Conservation (phyloP, 257 asterid species). For the Salvia hispanica region DNA sequence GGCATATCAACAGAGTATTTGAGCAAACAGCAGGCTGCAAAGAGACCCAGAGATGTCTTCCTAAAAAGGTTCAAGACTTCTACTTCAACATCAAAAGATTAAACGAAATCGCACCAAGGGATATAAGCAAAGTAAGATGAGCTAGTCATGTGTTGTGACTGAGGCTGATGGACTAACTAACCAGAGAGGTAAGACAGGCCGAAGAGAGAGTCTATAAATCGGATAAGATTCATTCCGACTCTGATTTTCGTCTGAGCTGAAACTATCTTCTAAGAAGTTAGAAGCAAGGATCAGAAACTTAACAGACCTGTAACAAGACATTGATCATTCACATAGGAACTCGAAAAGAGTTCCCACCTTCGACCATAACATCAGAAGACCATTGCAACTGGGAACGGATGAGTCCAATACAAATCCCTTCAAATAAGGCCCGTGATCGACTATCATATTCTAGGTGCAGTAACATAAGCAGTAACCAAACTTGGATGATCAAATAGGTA, state of each 20-base stretch:
- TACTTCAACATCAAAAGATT: background rate
- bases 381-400: background rate
- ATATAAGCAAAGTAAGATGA: background rate
- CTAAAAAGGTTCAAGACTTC: background rate
- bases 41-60: background rate
- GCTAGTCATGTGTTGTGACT: background rate
- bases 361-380: background rate
- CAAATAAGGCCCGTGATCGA: background rate
- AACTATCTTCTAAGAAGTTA: too few relatives aligned
- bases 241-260: background rate
- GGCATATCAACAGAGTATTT: constrained; percentile 1
- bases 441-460: background rate
- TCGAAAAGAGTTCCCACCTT: background rate
- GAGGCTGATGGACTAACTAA: background rate
- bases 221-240: background rate
- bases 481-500: background rate
- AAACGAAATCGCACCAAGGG: background rate
- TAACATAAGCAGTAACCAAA: background rate
- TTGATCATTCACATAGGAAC: background rate
- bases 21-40: background rate
- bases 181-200: background rate
- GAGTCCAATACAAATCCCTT: background rate
- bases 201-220: background rate
- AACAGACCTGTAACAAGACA: too few relatives aligned
- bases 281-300: too few relatives aligned